These are phyloP conservation scores for Verticillium klebahnii DNA, from an alignment of 2,329 filamentous ascomycete genomes.

Conservation along the genomic window DNA sequence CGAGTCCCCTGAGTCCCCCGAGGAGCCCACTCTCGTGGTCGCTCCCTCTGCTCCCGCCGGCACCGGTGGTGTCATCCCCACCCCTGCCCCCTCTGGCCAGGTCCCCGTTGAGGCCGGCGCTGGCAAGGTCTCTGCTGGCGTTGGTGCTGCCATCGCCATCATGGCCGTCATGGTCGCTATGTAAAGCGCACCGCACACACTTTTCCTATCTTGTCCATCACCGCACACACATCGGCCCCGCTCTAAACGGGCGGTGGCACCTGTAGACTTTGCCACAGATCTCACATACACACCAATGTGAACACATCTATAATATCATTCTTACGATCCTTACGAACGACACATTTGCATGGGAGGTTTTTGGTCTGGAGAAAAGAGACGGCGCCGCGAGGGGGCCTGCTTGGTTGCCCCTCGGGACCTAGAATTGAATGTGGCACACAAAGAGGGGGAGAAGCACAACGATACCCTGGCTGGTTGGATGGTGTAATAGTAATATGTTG, in stretches of 20 bases:
- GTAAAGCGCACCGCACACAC: constrained; percentile 3
- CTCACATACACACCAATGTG: constrained; percentile 17
- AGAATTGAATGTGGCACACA: constrained; percentile 6
- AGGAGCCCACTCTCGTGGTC: constrained; percentile 16
- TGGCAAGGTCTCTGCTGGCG: constrained; percentile 33
- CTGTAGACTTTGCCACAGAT: constrained; percentile 2
- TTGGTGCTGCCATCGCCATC: constrained; percentile 41
- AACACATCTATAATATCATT: constrained; percentile 34
- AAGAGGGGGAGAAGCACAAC: constrained; percentile 4
- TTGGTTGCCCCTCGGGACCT: background rate
- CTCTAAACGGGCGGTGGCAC: constrained; percentile 3
- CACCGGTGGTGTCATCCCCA: constrained; percentile 27
- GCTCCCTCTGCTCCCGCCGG: constrained; percentile 21
- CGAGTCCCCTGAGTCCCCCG: constrained; percentile 19
- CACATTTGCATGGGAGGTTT: constrained; percentile 12
- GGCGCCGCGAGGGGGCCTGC: background rate
- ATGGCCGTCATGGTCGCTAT: constrained; percentile 35
- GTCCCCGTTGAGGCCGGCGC: constrained; percentile 34
- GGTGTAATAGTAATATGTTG: constrained; percentile 11
- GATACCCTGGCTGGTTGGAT: constrained; percentile 11
- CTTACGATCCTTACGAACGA: constrained; percentile 55
- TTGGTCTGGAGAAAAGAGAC: constrained; percentile 10
- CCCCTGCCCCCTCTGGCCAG: constrained; percentile 14
- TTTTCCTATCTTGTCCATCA: constrained; percentile 2
- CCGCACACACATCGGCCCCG: constrained; percentile 3